Base-by-base conservation (phyloP, 345 rosid genomes). In the Populus simonii region DNA sequence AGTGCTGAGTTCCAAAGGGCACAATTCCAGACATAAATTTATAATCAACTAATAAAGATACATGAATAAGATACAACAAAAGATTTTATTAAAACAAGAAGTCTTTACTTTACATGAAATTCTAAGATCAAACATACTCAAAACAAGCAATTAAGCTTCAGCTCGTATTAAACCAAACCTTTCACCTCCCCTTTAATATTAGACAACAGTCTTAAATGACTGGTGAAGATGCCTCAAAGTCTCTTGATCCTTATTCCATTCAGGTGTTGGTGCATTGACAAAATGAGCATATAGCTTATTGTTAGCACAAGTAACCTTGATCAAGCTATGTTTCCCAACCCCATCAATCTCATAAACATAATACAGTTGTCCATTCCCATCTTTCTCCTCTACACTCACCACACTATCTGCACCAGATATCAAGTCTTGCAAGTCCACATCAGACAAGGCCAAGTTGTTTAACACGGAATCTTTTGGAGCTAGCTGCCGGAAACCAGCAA, bases 281-380 rank as follows among this genome's bases (percentile, higher is more conserved):
- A 94, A 94, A 85, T 94, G 98, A 5, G 97, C 96, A 70, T 91
- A 94, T 39, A 94, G 89, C 85, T 94, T 94, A 78, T 94, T 93
- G 73, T 87, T 90, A 23, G 98, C 92, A 70, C 97, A 94, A 70
- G 97, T 94, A 12, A 93, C 95, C 17, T 92, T 78, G 51, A 94
- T 91, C 85, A 94, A 83, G 61, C 97, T 89, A 75, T 94, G 98
- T 51, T 76, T 84, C 10, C 94, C 89, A 23, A 78, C 77, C 1
- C 97, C 95, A 65, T 93, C 94, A 66, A 94, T 86, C 89, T 94
- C 98, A 78, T 90, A 94, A 38, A 84, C 90, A 49, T 90, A 94
- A 77, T 92, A 93, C 25, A 93, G 67, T 80, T 94, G 97, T 12
- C 97, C 96, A 8, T 86, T 75, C 74, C 83, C 93, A 55, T 93